Percentiles rank a stretch among this genome's conserved stretches.
These are phyloP conservation scores for Holtermanniella nyarrowii DNA, from an alignment of 768 basidiomycete species.

Conservation along the genomic window DNA sequence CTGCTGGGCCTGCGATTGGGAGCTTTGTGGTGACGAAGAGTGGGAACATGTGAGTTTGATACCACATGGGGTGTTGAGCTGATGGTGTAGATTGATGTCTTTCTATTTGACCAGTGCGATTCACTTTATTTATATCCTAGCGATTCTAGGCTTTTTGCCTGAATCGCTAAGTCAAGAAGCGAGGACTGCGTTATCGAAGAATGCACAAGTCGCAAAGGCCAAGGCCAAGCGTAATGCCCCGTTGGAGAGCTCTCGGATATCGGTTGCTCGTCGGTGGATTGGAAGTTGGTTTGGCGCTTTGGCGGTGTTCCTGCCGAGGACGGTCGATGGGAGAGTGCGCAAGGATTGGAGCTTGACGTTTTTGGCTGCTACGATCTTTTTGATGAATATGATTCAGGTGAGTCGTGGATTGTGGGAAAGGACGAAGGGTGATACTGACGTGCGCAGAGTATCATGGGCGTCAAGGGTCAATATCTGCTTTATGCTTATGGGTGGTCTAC, in stretches of 20 bases:
- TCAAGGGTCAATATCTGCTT: constrained; percentile 34
- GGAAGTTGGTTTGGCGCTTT: constrained; percentile 47
- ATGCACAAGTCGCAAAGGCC: constrained; percentile 14
- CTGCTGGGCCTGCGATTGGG: constrained; percentile 65
- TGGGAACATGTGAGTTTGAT: constrained; percentile 32
- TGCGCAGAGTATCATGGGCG: constrained; percentile 23
- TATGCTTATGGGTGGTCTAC: constrained; percentile 37
- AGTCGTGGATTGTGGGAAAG: constrained; percentile 25
- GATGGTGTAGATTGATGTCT: constrained; percentile 47
- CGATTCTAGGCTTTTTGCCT: constrained; percentile 54
- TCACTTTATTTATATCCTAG: constrained; percentile 52
- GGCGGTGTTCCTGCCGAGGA: constrained; percentile 56
- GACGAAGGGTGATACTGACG: background rate
- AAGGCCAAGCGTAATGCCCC: background rate
- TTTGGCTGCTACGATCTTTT: constrained; percentile 55
- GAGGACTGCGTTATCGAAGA: constrained; percentile 22
- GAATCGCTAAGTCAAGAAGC: constrained; percentile 53
- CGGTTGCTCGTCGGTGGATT: background rate
- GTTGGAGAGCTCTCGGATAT: background rate
- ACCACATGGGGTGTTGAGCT: background rate
- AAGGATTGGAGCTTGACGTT: constrained; percentile 67
- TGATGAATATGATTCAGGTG: constrained; percentile 57
- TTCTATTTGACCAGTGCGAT: constrained; percentile 57
- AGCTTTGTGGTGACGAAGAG: constrained; percentile 55
- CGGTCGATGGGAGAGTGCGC: constrained; percentile 36